Conservation (phyloP, 441 rosid genomes). For the Mallotus japonicus region DNA sequence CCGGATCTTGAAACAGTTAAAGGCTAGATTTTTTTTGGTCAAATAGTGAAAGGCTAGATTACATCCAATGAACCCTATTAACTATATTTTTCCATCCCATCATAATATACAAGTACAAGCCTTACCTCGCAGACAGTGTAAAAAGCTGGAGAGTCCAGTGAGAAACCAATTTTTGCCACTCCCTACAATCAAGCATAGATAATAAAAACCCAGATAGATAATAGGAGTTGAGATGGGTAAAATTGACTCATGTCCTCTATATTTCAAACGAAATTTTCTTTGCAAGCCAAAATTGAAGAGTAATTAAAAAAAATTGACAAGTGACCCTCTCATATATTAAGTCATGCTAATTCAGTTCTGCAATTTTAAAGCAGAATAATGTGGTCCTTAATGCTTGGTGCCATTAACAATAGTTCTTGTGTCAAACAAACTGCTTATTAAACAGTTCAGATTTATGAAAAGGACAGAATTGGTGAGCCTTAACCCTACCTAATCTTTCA, state of each 20-base stretch:
- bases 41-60: neutral
- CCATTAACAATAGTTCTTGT: too few species aligned
- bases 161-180: constrained; percentile 58
- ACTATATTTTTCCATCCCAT: neutral
- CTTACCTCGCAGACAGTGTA: constrained; percentile 65
- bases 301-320: too few species aligned
- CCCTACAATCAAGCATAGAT: constrained; percentile 39
- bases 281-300: neutral
- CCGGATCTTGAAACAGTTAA: constrained; percentile 4
- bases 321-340: too few species aligned
- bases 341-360: too few species aligned
- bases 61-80: too few species aligned
- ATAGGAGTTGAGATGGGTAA: neutral
- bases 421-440: too few species aligned
- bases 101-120: neutral
- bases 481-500: too few species aligned
- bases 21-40: neutral
- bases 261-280: neutral
- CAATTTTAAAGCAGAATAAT: neutral
- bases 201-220: constrained; percentile 12
- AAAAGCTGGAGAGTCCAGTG: constrained; percentile 62
- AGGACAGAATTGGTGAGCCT: too few species aligned
- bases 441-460: too few species aligned
- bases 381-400: too few species aligned
- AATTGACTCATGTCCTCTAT: neutral